These are phyloP conservation scores for Linaria vulgaris DNA, from an alignment of 257 asterid species.

Conservation along the genomic window DNA sequence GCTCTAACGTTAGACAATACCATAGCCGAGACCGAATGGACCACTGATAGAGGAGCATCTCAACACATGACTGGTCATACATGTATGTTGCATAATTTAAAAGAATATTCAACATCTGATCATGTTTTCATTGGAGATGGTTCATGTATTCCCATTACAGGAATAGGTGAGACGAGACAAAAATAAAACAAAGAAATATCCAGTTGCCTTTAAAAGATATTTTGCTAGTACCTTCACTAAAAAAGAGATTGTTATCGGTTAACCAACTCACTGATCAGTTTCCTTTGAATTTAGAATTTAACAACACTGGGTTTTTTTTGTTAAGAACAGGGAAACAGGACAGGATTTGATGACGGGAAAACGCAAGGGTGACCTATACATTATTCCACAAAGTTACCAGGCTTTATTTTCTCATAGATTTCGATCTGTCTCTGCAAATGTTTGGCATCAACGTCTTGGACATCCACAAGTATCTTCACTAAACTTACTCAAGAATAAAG, in stretches of 20 bases:
- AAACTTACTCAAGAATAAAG: not conserved
- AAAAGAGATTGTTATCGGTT: not conserved
- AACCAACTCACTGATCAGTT: not conserved
- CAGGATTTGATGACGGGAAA: not conserved
- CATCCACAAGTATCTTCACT: not conserved
- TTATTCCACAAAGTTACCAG: not conserved
- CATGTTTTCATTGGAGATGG: not conserved
- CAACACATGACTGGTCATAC: not conserved
- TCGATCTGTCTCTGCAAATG: not conserved
- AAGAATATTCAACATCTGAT: not conserved
- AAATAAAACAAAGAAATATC: no score
- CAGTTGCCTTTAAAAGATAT: not conserved
- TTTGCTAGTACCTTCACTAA: not conserved
- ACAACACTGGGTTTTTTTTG: not conserved
- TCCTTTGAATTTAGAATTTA: not conserved
- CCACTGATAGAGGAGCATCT: not conserved
- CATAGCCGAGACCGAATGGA: not conserved
- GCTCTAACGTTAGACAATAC: not conserved
- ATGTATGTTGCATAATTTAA: not conserved
- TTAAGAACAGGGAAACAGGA: not conserved
- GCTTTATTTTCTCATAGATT: not conserved
- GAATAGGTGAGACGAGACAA: no score
- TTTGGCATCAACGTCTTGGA: not conserved
- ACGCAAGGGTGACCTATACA: not conserved
- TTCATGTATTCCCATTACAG: no score